Evolutionary conservation across 352 stramenopile species (phyloP).

Genomic region (Phytophthora vignae): DNA sequence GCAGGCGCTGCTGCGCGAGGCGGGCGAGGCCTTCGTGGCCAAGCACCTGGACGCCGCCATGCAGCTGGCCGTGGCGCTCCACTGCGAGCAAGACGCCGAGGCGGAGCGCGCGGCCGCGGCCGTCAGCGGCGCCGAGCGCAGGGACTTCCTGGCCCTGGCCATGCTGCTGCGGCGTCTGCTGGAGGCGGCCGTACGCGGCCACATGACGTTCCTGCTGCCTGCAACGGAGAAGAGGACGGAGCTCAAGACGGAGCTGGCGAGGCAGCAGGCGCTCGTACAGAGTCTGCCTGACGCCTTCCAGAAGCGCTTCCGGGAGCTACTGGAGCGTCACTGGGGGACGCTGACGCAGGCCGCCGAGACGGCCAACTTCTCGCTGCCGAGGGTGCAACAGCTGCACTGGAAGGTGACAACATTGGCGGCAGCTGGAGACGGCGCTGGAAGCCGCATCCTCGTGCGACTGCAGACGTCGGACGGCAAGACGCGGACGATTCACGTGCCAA

Average conservation of each 20-base stretch:
- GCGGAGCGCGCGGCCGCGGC: constrained; percentile 2
- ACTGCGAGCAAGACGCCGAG: constrained; percentile 21
- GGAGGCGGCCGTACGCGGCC: constrained; percentile 54
- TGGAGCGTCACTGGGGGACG: constrained; percentile 41
- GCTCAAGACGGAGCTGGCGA: constrained; percentile 39
- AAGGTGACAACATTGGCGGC: constrained; percentile 14
- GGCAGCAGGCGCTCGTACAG: constrained; percentile 44
- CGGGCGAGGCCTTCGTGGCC: constrained; percentile 34
- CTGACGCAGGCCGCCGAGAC: constrained; percentile 19
- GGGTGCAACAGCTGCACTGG: constrained; percentile 52
- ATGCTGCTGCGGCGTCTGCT: constrained; percentile 52
- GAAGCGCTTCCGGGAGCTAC: constrained; percentile 49
- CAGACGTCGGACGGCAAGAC: constrained; percentile 56
- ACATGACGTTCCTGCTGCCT: constrained; percentile 63
- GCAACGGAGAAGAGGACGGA: constrained; percentile 6
- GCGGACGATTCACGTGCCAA: constrained; percentile 54
- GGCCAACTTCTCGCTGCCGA: constrained; percentile 42
- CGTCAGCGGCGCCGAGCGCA: constrained; percentile 42
- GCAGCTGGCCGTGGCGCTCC: constrained; percentile 46
- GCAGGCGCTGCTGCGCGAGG: constrained; percentile 46
- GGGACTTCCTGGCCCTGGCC: constrained; percentile 46
- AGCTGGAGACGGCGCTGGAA: constrained; percentile 5
- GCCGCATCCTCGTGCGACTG: constrained; percentile 56
- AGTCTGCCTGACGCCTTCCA: constrained; percentile 56
- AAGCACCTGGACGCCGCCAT: constrained; percentile 38